These are phyloP conservation scores for Puccinellia tenuiflora DNA, from an alignment of 176 grass and related monocot genomes.

Conservation along the genomic window DNA sequence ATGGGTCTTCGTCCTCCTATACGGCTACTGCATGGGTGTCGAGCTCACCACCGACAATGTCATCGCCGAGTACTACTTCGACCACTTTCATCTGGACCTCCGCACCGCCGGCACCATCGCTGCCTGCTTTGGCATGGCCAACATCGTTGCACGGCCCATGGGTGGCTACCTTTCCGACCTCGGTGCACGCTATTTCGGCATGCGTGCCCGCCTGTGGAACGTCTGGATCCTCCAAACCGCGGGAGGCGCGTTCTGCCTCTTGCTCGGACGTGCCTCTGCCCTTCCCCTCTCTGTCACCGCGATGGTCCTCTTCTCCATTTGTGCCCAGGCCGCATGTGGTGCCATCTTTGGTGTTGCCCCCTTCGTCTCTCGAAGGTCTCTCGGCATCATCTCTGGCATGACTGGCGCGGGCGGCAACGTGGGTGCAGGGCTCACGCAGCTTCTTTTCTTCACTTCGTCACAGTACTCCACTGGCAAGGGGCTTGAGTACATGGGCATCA, in stretches of 20 bases:
- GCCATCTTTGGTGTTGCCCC: constrained; percentile 75
- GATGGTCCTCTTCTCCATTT: constrained; percentile 85
- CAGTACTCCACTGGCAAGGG: constrained; percentile 46
- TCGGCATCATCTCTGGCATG: constrained; percentile 61
- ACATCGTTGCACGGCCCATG: constrained; percentile 56
- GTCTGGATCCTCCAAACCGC: constrained; percentile 88
- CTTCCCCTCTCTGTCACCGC: constrained; percentile 44
- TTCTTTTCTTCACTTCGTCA: constrained; percentile 77
- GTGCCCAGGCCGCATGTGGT: constrained; percentile 72
- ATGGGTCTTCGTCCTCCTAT: constrained; percentile 80
- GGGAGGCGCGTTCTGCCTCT: constrained; percentile 70
- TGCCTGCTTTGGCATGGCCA: constrained; percentile 92
- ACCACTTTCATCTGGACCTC: constrained; percentile 36
- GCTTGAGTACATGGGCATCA: constrained; percentile 62
- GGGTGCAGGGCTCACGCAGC: constrained; percentile 67
- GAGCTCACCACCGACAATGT: constrained; percentile 85
- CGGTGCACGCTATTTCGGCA: constrained; percentile 45
- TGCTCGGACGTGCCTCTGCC: constrained; percentile 50
- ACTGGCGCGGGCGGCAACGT: constrained; percentile 73
- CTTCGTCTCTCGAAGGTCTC: constrained; percentile 59
- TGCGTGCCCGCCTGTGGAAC: constrained; percentile 82
- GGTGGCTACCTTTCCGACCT: constrained; percentile 68
- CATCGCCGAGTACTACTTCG: constrained; percentile 79
- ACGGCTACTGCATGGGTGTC: constrained; percentile 88
- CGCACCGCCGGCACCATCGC: constrained; percentile 69